phyloP scores from a whole-genome alignment of 306 rosid genomes.

The Ziziphus jujuba region DNA sequence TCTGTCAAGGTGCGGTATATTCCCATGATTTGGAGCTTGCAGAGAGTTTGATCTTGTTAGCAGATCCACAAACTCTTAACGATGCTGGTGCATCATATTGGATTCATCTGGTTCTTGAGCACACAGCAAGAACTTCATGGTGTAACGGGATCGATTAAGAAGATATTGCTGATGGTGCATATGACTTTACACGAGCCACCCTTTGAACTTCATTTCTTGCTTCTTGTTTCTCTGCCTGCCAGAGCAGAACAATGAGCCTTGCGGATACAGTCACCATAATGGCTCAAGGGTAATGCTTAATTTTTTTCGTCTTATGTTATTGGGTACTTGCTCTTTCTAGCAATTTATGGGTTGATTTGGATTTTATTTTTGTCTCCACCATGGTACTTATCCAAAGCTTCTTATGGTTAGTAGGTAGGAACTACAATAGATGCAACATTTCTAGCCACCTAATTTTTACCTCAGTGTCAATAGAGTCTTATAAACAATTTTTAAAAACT shows the following conservation, averaged over 20 bases:
- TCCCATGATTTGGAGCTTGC: conserved; percentile 83
- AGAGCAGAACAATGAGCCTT: conserved; percentile 77
- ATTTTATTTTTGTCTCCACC: neutral
- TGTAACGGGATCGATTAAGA: conserved; percentile 54
- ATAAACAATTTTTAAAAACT: too few relatives aligned
- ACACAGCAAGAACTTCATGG: conserved; percentile 66
- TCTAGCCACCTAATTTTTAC: too few relatives aligned
- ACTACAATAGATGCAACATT: too few relatives aligned
- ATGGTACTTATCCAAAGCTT: neutral
- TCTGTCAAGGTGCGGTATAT: conserved; percentile 75
- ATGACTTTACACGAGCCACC: conserved; percentile 83
- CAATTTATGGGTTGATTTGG: neutral
- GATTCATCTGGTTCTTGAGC: conserved; percentile 84
- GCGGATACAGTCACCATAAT: conserved; percentile 77
- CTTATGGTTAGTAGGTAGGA: neutral
- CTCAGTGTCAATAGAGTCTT: too few relatives aligned
- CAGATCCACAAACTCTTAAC: conserved; percentile 78
- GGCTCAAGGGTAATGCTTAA: conserved; percentile 68
- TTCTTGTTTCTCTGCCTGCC: conserved; percentile 93
- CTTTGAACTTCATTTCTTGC: conserved; percentile 86
- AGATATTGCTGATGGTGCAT: conserved; percentile 72
- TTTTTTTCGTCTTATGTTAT: neutral
- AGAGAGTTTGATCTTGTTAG: conserved; percentile 62
- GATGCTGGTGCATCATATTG: conserved; percentile 79
- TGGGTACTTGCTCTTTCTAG: neutral